Evolutionary conservation across 805 yeast genomes (phyloP), one percentile per base, ranked within the genome.

Genomic region (Vanderwaltozyma tropicalis): DNA sequence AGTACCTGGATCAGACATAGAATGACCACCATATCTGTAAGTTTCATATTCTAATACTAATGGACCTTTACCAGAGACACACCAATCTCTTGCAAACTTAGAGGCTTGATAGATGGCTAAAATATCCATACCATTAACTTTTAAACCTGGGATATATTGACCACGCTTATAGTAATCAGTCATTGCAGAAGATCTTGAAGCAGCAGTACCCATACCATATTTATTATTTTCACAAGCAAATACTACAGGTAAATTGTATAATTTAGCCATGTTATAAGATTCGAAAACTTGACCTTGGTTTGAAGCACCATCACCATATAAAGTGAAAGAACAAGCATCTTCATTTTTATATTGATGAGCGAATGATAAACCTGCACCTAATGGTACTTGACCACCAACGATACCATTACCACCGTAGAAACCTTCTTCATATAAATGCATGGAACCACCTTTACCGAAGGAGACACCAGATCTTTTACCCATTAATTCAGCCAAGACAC

Each of bases 1-100:
- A 66, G 98, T 92, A 76, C 98, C 98, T 59, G 98, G 98, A 70
- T 92, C 98, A 52, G 97, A 89, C 97, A 92, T 92, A 53, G 98
- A 92, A 78, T 92, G 98, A 66, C 98, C 98, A 73, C 97, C 97
- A 66, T 92, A 92, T 76, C 98, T 83, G 72, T 92, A 92, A 54
- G 98, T 92, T 72, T 88, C 96, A 69, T 82, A 92, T 74, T 92
- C 98, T 52, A 92, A 61, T 38, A 92, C 95, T 52, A 92, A 68
- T 48, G 98, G 98, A 48, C 97, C 98, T 59, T 89, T 88, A 59
- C 95, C 96, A 44, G 79, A 69, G 45, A 82, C 72, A 64, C 84
- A 72, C 95, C 94, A 92, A 66, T 89, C 95, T 72, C 87, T 88
- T 59, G 97, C 97, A 57, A 84, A 92, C 68, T 81, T 84, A 54